Percentiles rank a stretch among this genome's conserved stretches.
phyloP scores from a whole-genome alignment of 192 early-diverging fungal genomes.

The Coemansia reversa region DNA sequence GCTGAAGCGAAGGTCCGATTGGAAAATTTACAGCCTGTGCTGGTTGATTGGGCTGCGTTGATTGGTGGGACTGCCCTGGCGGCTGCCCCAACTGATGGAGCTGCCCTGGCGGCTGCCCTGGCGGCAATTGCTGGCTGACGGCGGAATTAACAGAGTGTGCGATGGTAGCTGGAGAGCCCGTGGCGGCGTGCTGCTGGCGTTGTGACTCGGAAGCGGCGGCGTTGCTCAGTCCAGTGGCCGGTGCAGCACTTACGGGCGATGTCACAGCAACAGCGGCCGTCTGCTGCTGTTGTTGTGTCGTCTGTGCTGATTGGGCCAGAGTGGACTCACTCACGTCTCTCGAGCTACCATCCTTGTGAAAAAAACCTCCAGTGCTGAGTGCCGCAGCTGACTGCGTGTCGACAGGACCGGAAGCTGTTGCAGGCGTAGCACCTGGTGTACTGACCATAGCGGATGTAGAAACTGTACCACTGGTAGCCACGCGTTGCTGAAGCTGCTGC shows the following conservation, averaged over 20 bases:
- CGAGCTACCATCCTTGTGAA: slow-evolving; percentile 34
- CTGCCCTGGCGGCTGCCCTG: not conserved
- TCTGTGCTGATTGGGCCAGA: slow-evolving; percentile 21
- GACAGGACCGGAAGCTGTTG: not conserved
- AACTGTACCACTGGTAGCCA: not conserved
- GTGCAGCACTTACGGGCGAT: slow-evolving; percentile 23
- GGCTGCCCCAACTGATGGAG: not conserved
- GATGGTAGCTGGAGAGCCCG: slow-evolving; percentile 12
- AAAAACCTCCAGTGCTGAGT: slow-evolving; percentile 13
- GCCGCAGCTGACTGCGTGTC: not conserved
- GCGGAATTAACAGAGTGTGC: too few relatives aligned
- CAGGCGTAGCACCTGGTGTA: not conserved
- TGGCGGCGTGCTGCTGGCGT: not conserved
- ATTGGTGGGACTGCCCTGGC: not conserved
- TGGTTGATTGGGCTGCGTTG: slow-evolving; percentile 4
- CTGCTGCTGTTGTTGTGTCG: slow-evolving; percentile 10
- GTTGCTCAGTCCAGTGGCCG: slow-evolving; percentile 34
- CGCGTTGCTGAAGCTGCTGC: slow-evolving; percentile 4
- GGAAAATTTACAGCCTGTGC: slow-evolving; percentile 47
- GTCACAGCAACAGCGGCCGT: slow-evolving; percentile 3
- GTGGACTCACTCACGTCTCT: slow-evolving; percentile 46
- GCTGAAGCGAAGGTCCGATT: slow-evolving; percentile 37
- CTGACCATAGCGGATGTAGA: not conserved
- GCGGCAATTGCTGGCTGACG: not conserved
- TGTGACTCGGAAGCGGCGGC: slow-evolving; percentile 2